These are phyloP conservation scores for Beauveria medogensis DNA, from an alignment of 2,329 filamentous ascomycete genomes.

Conservation along the genomic window DNA sequence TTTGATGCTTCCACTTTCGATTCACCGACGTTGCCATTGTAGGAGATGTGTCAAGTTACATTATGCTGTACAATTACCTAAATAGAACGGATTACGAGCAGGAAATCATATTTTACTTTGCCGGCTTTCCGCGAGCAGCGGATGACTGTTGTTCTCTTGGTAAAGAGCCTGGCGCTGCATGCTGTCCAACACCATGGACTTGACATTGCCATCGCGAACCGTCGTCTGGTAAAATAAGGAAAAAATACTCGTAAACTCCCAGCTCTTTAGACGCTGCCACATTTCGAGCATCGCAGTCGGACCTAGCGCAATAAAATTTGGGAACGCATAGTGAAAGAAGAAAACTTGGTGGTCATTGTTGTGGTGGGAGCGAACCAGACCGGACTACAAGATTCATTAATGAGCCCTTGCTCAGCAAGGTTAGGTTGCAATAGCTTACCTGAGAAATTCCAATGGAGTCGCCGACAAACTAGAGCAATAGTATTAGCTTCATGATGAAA, in stretches of 20 bases:
- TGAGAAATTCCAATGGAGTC: conserved; percentile 10
- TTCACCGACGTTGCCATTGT: not conserved
- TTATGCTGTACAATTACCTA: not conserved
- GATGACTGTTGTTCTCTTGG: conserved; percentile 7
- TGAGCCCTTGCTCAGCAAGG: not conserved
- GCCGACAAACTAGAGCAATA: conserved; percentile 5
- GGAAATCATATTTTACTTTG: not conserved
- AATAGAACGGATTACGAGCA: not conserved
- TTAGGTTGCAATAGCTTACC: not conserved
- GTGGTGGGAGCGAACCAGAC: conserved; percentile 7
- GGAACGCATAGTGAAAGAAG: conserved; percentile 12
- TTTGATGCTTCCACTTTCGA: conserved; percentile 3
- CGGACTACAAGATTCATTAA: not conserved
- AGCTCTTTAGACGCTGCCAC: conserved; percentile 6
- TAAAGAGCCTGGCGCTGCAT: conserved; percentile 8
- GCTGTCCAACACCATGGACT: conserved; percentile 2
- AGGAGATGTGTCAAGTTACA: not conserved
- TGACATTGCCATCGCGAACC: conserved; percentile 8
- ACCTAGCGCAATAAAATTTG: conserved; percentile 9
- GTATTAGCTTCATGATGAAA: not conserved
- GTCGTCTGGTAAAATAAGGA: conserved; percentile 9
- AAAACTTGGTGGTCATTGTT: conserved; percentile 2
- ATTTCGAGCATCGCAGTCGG: conserved; percentile 9
- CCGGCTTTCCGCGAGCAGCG: not conserved
- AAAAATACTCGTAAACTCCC: not conserved